A percentile compares a stretch with the other conserved stretches of the same genome.
Evolutionary conservation across 805 yeast species (phyloP).

Genomic region (Jamesozyma rosinii): DNA sequence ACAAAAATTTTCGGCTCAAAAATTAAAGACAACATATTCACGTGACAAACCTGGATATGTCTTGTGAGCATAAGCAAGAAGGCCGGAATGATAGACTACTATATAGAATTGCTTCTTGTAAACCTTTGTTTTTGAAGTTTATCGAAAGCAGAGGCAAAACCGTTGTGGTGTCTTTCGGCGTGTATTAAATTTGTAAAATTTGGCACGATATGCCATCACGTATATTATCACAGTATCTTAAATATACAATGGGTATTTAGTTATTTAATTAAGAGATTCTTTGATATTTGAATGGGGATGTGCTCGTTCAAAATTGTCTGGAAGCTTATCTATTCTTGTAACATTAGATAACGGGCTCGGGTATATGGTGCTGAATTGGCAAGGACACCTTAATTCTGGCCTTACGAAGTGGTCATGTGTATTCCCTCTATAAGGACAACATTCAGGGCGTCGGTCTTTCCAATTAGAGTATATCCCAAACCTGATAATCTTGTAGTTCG

Average conservation of each 20-base stretch:
- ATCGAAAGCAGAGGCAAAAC: too few species aligned
- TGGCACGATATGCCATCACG: too few species aligned
- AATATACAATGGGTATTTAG: neutral
- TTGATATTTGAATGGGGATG: neutral
- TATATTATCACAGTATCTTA: neutral
- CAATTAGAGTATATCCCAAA: conserved; percentile 16
- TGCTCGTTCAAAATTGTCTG: neutral
- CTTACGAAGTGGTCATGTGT: conserved; percentile 12
- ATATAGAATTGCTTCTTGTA: too few species aligned
- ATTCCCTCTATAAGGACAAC: conserved; percentile 16
- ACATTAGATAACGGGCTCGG: conserved; percentile 15
- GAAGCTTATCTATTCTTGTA: neutral
- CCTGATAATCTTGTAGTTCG: conserved; percentile 10
- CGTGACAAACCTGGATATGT: too few species aligned
- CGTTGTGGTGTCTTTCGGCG: too few species aligned
- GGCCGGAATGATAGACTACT: too few species aligned
- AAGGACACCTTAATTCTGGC: conserved; percentile 12
- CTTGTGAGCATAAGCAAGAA: too few species aligned
- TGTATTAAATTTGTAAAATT: too few species aligned
- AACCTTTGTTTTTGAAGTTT: too few species aligned
- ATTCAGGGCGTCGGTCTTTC: conserved; percentile 13
- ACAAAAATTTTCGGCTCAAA: neutral
- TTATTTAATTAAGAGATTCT: neutral
- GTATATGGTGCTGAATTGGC: conserved; percentile 10
- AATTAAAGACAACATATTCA: neutral